Percentiles rank a stretch among this genome's conserved stretches.
Conservation (phyloP, 139 green algal species). For the Astrephomene gubernaculifera region DNA sequence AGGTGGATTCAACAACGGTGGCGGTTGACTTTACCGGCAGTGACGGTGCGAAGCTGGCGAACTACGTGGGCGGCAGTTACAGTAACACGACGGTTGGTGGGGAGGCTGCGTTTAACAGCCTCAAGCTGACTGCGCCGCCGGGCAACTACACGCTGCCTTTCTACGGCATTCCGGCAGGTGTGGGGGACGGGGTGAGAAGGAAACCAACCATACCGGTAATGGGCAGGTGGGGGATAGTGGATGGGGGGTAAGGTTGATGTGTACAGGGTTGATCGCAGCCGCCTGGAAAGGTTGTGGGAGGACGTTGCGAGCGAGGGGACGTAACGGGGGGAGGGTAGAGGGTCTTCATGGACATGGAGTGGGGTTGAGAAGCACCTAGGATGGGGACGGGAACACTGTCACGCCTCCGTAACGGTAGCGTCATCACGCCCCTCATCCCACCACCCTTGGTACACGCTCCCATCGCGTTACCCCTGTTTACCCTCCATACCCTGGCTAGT, state of each 20-base stretch:
- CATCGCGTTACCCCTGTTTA: too few species aligned
- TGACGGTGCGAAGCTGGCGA: not conserved
- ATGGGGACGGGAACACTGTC: too few species aligned
- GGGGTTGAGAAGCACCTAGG: too few species aligned
- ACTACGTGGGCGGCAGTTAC: not conserved
- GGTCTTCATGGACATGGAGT: not conserved
- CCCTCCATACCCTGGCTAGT: too few species aligned
- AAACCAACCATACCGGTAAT: too few species aligned
- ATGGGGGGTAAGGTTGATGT: not conserved
- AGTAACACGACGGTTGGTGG: not conserved
- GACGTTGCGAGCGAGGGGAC: not conserved
- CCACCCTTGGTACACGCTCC: too few species aligned
- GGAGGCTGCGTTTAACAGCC: not conserved
- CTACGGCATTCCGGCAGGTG: not conserved
- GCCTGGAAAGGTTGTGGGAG: not conserved
- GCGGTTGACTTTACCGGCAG: not conserved
- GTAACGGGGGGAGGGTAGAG: not conserved
- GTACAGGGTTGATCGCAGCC: not conserved
- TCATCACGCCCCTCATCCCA: too few species aligned
- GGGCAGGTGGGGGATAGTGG: not conserved
- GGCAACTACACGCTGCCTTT: constrained; percentile 15
- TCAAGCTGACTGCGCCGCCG: not conserved
- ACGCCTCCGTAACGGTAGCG: too few species aligned
- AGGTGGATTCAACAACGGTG: not conserved
- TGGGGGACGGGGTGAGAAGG: not conserved